Base-by-base conservation (phyloP, 164 flowering plant genomes). In the Buxus sempervirens region DNA sequence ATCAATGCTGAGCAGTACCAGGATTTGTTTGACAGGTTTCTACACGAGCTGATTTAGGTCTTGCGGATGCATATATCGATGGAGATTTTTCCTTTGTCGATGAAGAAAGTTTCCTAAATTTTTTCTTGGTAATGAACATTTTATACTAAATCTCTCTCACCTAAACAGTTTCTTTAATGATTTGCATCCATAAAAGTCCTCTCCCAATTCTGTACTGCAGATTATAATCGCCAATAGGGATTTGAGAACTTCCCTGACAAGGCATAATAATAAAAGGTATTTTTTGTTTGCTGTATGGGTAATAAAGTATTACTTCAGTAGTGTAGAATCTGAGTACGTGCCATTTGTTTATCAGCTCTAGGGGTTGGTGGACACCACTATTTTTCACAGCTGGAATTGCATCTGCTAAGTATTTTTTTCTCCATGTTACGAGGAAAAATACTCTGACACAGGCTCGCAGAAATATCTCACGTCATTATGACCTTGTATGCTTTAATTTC, bases 361-460 rank as follows among this genome's bases (percentile, higher is more conserved):
- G 98, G 85, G 97, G 98, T 45, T 95, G 96, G 96, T 95, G 99
- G 97, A 92, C 96, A 24, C 96, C 96, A n/a, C 15, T 85, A 75
- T 70, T 89, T 69, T 63, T 85, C 56, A 89, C 97, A 22, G 92
- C 99, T 61, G 83, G 85, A 66, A 62, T 92, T 54, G 85, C 94
- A 53, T 92, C 99, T 53, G 93, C 96, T 69, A 92, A 84, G 63
- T 89, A 83, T 72, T 90, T 89, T 71, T 76, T 80, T 49, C 77
- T 75, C 56, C 97, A 92, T 79, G 79, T 83, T 58, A 89, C 87
- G 9, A 82, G 96, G 76, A 79, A 85, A 82, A 95, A 95, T 66
- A 85, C 97, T 41, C 81, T 92, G 12, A 86, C 94, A 24, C 96
- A 90, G 79, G 93, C 98, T 72, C 93, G 94, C 42, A 78, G 95